Conservation (phyloP, 208 protist species). For the Leishmania major region DNA sequence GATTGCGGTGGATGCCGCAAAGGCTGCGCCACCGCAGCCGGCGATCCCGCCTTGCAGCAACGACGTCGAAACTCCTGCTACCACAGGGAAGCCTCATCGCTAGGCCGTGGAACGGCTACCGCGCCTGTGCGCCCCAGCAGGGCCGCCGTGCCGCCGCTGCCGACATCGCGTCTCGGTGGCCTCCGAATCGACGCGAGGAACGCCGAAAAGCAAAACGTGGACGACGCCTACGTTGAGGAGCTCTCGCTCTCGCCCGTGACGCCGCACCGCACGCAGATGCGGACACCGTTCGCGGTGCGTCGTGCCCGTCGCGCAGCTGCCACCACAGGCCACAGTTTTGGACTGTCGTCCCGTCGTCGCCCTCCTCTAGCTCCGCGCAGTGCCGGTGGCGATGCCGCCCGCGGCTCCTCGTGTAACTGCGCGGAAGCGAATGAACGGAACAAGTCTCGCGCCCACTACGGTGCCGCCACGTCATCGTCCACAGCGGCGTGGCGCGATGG, state of each 20-base stretch:
- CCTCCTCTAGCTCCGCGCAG: conserved; percentile 8
- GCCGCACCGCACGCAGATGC: not conserved
- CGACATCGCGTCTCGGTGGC: not conserved
- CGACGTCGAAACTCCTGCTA: not conserved
- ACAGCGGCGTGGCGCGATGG: not conserved
- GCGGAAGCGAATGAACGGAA: not conserved
- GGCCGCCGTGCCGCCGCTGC: not conserved
- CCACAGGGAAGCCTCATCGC: not conserved
- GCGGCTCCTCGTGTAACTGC: not conserved
- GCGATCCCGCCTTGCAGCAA: not conserved
- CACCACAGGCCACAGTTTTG: not conserved
- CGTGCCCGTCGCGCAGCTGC: not conserved
- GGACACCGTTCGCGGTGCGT: not conserved
- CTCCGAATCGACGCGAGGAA: not conserved
- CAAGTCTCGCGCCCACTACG: not conserved
- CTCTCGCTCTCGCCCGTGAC: not conserved
- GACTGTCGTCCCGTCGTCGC: not conserved
- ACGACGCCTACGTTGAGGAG: not conserved
- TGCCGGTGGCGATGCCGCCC: not conserved
- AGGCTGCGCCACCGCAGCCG: not conserved
- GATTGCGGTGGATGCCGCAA: not conserved
- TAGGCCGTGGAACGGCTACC: not conserved
- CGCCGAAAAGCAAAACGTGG: not conserved
- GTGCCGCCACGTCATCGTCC: not conserved
- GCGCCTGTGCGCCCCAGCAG: not conserved